These are phyloP conservation scores for Hirschfeldia incana DNA, from an alignment of 345 rosid species.

Conservation along the genomic window DNA sequence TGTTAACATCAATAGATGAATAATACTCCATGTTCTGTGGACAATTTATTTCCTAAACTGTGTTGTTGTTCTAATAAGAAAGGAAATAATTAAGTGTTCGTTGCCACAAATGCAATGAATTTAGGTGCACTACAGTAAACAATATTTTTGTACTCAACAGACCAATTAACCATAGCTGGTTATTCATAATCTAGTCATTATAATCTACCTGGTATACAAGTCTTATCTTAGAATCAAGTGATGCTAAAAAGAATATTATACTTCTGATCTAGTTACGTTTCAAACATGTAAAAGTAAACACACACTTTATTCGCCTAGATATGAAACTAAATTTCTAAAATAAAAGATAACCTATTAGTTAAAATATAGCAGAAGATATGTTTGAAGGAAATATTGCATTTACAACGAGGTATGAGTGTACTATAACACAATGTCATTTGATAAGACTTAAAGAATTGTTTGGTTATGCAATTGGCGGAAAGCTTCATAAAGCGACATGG, in stretches of 20 bases:
- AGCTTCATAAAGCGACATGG: constrained; percentile 25
- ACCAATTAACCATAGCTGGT: background rate
- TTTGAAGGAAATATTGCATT: background rate
- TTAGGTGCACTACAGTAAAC: background rate
- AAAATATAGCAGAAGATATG: background rate
- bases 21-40: no score
- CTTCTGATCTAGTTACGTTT: background rate
- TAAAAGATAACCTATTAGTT: background rate
- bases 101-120: background rate
- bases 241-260: background rate
- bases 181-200: background rate
- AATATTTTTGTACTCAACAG: background rate
- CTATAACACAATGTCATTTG: background rate
- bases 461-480: constrained; percentile 25
- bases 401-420: no score
- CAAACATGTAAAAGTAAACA: constrained; percentile 3
- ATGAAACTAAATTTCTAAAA: background rate
- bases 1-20: background rate
- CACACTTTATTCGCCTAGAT: background rate
- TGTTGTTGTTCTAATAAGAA: no score
- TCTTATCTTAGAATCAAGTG: background rate
- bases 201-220: constrained; percentile 13
- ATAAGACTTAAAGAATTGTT: constrained; percentile 13
- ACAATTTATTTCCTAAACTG: no score
- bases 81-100: no score